Percentiles rank a stretch among this genome's conserved stretches.
Conservation (phyloP, 1,139 yeast genomes). For the Saccharomyces hybrid region DNA sequence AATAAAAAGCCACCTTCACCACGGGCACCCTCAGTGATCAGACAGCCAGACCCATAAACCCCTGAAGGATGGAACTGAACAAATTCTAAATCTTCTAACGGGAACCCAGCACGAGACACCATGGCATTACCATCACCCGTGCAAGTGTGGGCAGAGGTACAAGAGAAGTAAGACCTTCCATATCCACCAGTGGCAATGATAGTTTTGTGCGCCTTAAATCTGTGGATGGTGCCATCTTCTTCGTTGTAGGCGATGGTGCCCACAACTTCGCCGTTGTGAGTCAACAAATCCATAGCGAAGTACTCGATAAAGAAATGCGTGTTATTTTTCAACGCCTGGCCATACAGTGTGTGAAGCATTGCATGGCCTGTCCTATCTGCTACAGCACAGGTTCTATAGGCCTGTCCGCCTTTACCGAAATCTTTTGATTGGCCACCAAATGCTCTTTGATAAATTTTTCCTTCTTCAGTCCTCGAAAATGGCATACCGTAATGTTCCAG, state of each 20-base stretch:
- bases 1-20: conserved; percentile 98
- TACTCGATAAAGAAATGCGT: conserved; percentile 97
- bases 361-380: conserved; percentile 99
- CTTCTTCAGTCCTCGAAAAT: conserved; percentile 93
- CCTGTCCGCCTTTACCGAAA: conserved; percentile 97
- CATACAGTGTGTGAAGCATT: conserved; percentile 86
- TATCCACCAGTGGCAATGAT: conserved; percentile 98
- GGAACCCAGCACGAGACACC: conserved; percentile 97
- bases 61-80: conserved; percentile 99
- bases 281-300: conserved; percentile 89
- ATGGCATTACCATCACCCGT: conserved; percentile 98
- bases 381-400: conserved; percentile 98
- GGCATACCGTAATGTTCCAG: conserved; percentile 98
- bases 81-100: conserved; percentile 93
- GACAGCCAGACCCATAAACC: conserved; percentile 97
- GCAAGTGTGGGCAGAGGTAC: conserved; percentile 99
- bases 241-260: conserved; percentile 97
- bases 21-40: conserved; percentile 98
- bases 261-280: conserved; percentile 92
- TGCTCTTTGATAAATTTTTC: conserved; percentile 96
- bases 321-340: conserved; percentile 93
- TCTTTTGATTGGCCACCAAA: conserved; percentile 97
- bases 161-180: conserved; percentile 96
- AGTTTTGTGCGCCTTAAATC: conserved; percentile 95
- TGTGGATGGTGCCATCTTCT: conserved; percentile 97